These are phyloP conservation scores for Plasmodium inui DNA, from an alignment of 169 alveolate species.

Conservation along the genomic window DNA sequence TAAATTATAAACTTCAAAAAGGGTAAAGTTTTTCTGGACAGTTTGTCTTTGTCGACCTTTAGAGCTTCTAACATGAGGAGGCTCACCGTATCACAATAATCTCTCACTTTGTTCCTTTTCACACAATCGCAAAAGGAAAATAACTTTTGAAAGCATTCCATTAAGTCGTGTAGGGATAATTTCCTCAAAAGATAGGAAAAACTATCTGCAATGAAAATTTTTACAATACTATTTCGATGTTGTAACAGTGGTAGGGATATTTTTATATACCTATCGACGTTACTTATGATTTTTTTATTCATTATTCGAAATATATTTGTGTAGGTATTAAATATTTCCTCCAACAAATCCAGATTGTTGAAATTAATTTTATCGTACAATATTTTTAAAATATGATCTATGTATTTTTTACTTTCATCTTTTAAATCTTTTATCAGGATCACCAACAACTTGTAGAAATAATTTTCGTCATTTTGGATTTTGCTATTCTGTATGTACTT, in stretches of 20 bases:
- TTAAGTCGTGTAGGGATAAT: conserved; percentile 67
- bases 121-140: conserved; percentile 43
- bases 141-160: conserved; percentile 49
- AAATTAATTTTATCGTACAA: conserved; percentile 55
- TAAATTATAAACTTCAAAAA: conserved; percentile 68
- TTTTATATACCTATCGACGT: conserved; percentile 62
- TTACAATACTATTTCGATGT: conserved; percentile 53
- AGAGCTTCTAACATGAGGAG: conserved; percentile 58
- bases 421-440: conserved; percentile 64
- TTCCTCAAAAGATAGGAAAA: conserved; percentile 68
- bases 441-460: conserved; percentile 61
- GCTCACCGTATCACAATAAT: conserved; percentile 65
- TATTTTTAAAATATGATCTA: conserved; percentile 41
- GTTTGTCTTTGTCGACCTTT: conserved; percentile 49
- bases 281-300: conserved; percentile 63
- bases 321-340: conserved; percentile 70
- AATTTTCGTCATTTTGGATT: conserved; percentile 45
- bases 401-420: conserved; percentile 65
- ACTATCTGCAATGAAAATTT: conserved; percentile 73
- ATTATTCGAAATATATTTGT: conserved; percentile 72
- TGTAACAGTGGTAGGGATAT: conserved; percentile 62
- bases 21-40: conserved; percentile 51
- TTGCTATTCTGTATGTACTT: conserved; percentile 59
- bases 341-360: conserved; percentile 57
- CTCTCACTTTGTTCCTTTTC: conserved; percentile 31